Evolutionary conservation across 306 rosid genomes (phyloP).

Genomic region (Quillaja saponaria): DNA sequence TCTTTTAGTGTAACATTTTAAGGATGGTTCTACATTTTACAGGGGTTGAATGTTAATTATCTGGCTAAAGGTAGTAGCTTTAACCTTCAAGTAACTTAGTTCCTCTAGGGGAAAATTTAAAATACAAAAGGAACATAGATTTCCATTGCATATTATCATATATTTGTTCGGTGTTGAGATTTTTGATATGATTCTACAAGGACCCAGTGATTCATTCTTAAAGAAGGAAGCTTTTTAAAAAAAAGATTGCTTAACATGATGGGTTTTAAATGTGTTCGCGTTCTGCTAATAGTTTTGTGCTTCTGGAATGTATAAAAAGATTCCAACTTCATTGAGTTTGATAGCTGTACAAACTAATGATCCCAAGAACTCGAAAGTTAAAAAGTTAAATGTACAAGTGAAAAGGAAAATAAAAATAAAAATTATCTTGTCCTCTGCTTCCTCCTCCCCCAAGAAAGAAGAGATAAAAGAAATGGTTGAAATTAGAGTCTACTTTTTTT

Average conservation of each 20-base stretch:
- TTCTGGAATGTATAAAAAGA: background rate
- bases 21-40: background rate
- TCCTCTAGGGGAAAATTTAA: background rate
- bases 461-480: too few relatives aligned
- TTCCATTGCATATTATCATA: background rate
- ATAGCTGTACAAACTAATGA: background rate
- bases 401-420: too few relatives aligned
- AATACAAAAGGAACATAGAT: background rate
- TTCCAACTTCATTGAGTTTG: background rate
- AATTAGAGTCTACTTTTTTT: background rate
- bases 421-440: too few relatives aligned
- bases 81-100: too few relatives aligned
- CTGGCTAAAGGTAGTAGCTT: background rate
- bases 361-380: too few relatives aligned
- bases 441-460: too few relatives aligned
- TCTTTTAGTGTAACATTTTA: background rate
- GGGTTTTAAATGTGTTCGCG: background rate
- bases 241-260: background rate
- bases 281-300: background rate
- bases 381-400: too few relatives aligned
- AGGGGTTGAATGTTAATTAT: background rate
- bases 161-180: too few relatives aligned
- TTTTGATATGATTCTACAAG: slow-evolving; percentile 1
- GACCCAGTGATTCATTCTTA: slow-evolving; percentile 10
- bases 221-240: slow-evolving; percentile 21